A percentile compares a stretch with the other conserved stretches of the same genome.
Evolutionary conservation across 257 asterid species (phyloP).

Genomic region (Solanum pinnatisectum): DNA sequence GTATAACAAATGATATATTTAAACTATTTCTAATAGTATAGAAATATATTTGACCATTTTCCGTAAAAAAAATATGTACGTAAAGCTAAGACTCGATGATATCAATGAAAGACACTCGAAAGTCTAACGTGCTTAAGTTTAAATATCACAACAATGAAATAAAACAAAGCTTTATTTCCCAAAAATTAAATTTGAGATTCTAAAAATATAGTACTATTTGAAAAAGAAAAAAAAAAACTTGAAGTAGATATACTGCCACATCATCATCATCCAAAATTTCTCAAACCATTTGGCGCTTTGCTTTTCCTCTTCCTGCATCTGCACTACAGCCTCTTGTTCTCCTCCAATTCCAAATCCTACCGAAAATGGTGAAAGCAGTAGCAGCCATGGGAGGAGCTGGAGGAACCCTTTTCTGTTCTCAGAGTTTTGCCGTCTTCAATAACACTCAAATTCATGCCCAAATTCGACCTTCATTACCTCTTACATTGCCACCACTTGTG

Average conservation of each 20-base stretch:
- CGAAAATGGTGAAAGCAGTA: conserved; percentile 11
- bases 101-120: too few species aligned
- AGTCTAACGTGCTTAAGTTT: too few species aligned
- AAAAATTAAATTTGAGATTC: not conserved
- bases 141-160: too few species aligned
- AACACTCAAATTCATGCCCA: conserved; percentile 17
- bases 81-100: too few species aligned
- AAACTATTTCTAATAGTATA: too few species aligned
- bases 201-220: too few species aligned
- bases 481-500: not conserved
- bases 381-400: conserved; percentile 16
- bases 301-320: not conserved
- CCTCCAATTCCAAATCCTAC: not conserved
- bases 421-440: conserved; percentile 8
- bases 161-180: not conserved
- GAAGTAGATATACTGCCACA: conserved; percentile 17
- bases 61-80: too few species aligned
- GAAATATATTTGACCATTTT: too few species aligned
- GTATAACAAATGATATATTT: not conserved
- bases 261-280: not conserved
- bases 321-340: conserved; percentile 6
- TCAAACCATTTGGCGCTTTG: conserved; percentile 17
- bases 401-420: conserved; percentile 33
- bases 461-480: conserved; percentile 13
- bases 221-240: not conserved